Base-by-base conservation (phyloP, 1,284 basidiomycete genomes). In the Boletus mariae region DNA sequence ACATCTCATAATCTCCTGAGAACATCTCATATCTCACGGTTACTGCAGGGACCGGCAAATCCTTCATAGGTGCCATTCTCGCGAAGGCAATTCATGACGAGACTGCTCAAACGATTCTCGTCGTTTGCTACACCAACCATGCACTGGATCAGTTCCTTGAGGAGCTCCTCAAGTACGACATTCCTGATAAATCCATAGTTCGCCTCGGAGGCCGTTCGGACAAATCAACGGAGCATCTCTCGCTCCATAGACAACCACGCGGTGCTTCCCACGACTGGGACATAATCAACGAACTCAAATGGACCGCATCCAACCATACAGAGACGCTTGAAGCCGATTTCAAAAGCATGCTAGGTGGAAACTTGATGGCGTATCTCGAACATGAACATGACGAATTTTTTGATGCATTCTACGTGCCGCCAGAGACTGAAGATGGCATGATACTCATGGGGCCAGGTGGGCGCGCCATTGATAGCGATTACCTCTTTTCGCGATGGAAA, bases 81-180 rank as follows among this genome's bases (percentile, higher is more conserved):
- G 82, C 81, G 0, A 85, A 85, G 58, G 65, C 73, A 2, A 63
- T 85, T 5, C 75, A 84, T 43, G 75, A 81, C 17, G 65, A 66
- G 43, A 78, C 79, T 0, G 2, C 57, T 0, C 68, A 76, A 51
- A 78, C 59, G 0, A 83, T 86, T 15, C 74, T 86, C 4, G 81
- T 86, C 3, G 79, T 83, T 9, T 85, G 84, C 57, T 86, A 80
- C 54, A 86, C 84, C 1, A 86, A 86, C 52, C 85, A 86, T 49
- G 84, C 84, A 0, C 74, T 86, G 0, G 84, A 86, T 53, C 80
- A 85, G 51, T 82, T 86, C 45, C 70, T 86, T 2, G 75, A 77
- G 34, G 80, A 82, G 46, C 74, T 86, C 0, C 61, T 84, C 6
- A 71, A 76, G 32, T 78, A 80, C 26, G 80, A 78, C 2, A 81